Base-by-base conservation (phyloP, 2,329 filamentous ascomycete species). In the Ramularia collo-cygni region DNA sequence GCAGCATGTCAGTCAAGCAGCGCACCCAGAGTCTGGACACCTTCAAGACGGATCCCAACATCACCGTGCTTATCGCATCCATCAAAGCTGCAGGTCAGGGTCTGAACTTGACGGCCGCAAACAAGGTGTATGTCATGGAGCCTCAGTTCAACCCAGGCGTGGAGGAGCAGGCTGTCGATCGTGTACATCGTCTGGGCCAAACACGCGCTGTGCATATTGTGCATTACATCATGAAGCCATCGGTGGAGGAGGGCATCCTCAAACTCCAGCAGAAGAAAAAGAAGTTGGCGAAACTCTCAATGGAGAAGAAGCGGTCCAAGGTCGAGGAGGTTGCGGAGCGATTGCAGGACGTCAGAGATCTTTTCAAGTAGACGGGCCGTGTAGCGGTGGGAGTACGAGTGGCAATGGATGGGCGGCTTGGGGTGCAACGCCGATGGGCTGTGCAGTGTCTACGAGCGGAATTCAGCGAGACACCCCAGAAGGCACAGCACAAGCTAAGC, bases 91-190 rank as follows among this genome's bases (percentile, higher is more conserved):
- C 90, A 48, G 90, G 92, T 13, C 76, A 95, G 12, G 90, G 90
- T 10, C 78, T 96, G 28, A 96, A 96, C 58, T 69, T 96, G 39
- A 95, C 89, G 0, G 73, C 85, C 0, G 90, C 83, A 21, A 92
- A 81, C 59, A 83, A 77, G 40, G 90, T 93, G 10, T 96, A 92
- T 61, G 84, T 96, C 55, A 96, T 98, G 90, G 92, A 98, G 61
- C 92, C 92, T 4, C 89, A 95, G 59, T 98, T 90, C 68, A 98
- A 98, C 57, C 92, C 92, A 0, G 89, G 88, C 0, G 87, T 89
- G 0, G 90, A 98, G 63, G 85, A 88, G 4, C 92, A 98, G 65
- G 92, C 92, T 2, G 76, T 96, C 6, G 92, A 96, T 60, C 85
- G 92, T 19, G 86, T 98, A 4, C 89, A 95, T 61, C 81, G 89